Percentiles rank a stretch among this genome's conserved stretches.
Evolutionary conservation across 371 early-diverging fungal species (phyloP).

Genomic region (Coemansia sp.): DNA sequence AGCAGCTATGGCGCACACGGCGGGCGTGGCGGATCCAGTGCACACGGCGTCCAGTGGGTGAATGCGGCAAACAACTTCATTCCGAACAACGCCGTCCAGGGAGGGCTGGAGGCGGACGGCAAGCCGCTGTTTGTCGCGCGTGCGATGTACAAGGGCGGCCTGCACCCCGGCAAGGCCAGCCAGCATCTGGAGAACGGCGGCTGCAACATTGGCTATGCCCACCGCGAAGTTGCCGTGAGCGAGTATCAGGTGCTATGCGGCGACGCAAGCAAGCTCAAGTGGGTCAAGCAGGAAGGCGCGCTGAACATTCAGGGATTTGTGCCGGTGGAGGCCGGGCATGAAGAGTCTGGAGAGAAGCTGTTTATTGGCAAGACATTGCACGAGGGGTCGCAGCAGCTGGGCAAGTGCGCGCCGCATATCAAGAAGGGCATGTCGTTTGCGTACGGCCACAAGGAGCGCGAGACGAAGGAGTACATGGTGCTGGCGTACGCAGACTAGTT

Average conservation of each 20-base stretch:
- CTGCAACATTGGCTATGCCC: slow-evolving; percentile 53
- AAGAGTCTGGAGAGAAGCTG: slow-evolving; percentile 53
- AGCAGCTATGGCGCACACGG: slow-evolving; percentile 1
- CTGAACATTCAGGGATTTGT: slow-evolving; percentile 41
- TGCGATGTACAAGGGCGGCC: slow-evolving; percentile 52
- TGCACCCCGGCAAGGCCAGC: slow-evolving; percentile 58
- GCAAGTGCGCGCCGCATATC: slow-evolving; percentile 54
- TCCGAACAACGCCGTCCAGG: slow-evolving; percentile 56
- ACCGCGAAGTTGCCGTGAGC: slow-evolving; percentile 51
- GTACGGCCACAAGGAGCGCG: slow-evolving; percentile 51
- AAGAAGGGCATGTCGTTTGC: slow-evolving; percentile 50
- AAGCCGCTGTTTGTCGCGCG: slow-evolving; percentile 58
- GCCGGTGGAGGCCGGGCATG: slow-evolving; percentile 55
- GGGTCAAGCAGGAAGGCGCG: slow-evolving; percentile 53
- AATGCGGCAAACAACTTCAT: slow-evolving; percentile 43
- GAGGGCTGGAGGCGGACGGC: slow-evolving; percentile 58
- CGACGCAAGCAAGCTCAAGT: slow-evolving; percentile 53
- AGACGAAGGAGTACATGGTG: slow-evolving; percentile 46
- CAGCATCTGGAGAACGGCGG: slow-evolving; percentile 52
- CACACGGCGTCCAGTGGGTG: slow-evolving; percentile 37
- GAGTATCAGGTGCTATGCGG: slow-evolving; percentile 59
- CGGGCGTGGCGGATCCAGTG: slow-evolving; percentile 1
- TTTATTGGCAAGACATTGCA: slow-evolving; percentile 55
- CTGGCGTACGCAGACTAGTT: slow-evolving; percentile 34
- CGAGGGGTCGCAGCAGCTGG: slow-evolving; percentile 54